Conservation (phyloP, 305 asterid genomes). For the Fraxinus nigra region DNA sequence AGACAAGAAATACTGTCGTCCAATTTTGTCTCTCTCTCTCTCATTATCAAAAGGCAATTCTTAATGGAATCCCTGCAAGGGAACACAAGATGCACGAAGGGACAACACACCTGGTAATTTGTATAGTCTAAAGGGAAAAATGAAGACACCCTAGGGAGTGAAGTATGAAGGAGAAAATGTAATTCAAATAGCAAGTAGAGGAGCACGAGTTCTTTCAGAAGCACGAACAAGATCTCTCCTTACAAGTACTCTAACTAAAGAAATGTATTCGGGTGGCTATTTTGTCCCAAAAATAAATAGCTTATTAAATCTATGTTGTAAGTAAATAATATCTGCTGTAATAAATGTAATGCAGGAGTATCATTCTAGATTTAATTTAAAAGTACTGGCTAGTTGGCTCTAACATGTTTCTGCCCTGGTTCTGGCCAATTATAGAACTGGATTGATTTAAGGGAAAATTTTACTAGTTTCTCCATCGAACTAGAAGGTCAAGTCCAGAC, state of each 20-base stretch:
- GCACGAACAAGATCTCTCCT: not conserved
- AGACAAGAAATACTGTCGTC: not conserved
- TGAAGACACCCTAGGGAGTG: not conserved
- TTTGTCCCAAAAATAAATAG: not conserved
- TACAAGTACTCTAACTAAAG: not conserved
- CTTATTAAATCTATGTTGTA: not conserved
- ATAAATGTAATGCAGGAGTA: not conserved
- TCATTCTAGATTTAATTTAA: not conserved
- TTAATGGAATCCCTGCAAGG: not conserved
- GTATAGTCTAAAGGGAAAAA: not conserved
- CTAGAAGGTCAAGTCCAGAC: not conserved
- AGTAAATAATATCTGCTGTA: not conserved
- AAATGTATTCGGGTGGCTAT: not conserved
- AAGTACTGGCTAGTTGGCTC: not conserved
- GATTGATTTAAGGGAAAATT: not conserved
- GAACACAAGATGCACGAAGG: not conserved
- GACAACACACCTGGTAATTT: not conserved
- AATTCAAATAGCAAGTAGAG: not conserved
- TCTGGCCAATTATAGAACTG: not conserved
- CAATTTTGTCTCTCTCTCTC: not conserved
- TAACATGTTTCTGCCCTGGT: not conserved
- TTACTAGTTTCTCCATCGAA: not conserved
- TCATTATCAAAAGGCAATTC: not conserved
- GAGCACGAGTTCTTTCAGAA: not conserved
- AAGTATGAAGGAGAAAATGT: not conserved